phyloP scores from a whole-genome alignment of 2,329 filamentous ascomycete genomes.

The Aspergillus sp. region DNA sequence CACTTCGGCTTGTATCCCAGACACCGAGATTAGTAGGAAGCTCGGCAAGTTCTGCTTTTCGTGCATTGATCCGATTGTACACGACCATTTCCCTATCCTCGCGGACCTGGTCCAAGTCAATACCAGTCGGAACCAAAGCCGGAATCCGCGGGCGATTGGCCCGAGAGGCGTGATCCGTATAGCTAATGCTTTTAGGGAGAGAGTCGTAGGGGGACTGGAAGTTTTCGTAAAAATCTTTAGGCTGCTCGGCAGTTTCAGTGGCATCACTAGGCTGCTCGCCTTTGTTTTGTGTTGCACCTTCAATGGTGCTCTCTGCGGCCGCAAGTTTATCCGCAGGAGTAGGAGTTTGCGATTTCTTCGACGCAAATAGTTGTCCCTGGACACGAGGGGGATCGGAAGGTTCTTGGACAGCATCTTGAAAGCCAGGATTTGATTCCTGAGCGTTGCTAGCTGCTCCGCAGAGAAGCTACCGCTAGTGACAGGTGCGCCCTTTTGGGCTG shows the following conservation, averaged over 20 bases:
- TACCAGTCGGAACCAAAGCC: constrained; percentile 79
- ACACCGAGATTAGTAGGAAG: constrained; percentile 80
- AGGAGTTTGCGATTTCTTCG: constrained; percentile 34
- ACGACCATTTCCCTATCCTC: constrained; percentile 84
- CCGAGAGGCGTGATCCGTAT: constrained; percentile 71
- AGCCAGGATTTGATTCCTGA: constrained; percentile 82
- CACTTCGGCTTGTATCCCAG: constrained; percentile 71
- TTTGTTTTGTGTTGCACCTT: constrained; percentile 33
- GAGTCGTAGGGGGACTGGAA: constrained; percentile 68
- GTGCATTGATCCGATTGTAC: constrained; percentile 82
- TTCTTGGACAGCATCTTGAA: constrained; percentile 91
- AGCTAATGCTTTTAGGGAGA: constrained; percentile 61
- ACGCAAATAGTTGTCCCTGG: constrained; percentile 77
- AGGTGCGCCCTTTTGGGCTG: constrained; percentile 24
- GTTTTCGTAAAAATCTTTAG: constrained; percentile 58
- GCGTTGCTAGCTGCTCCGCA: constrained; percentile 69
- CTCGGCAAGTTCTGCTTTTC: constrained; percentile 77
- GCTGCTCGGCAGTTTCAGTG: constrained; percentile 17
- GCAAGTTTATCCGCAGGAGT: constrained; percentile 31
- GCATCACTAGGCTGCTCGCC: constrained; percentile 25
- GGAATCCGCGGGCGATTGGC: constrained; percentile 76
- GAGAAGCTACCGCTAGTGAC: constrained; percentile 59
- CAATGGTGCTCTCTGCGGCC: constrained; percentile 30
- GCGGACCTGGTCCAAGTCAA: constrained; percentile 79
- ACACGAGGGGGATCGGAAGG: constrained; percentile 71